Conservation (phyloP, 768 basidiomycete species). For the Tephrocybe rancida region DNA sequence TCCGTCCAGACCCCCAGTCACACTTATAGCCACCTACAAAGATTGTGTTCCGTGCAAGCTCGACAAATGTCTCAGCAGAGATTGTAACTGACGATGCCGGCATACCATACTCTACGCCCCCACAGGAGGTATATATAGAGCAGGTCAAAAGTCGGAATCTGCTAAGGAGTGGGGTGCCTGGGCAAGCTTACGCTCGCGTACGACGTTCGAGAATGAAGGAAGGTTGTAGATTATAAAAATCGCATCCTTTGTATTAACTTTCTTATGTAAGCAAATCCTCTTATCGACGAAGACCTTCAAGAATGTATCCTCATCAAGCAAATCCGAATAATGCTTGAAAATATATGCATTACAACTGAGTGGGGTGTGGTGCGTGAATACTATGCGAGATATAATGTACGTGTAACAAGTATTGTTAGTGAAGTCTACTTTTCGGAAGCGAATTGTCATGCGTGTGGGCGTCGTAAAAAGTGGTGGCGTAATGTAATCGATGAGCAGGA, state of each 20-base stretch:
- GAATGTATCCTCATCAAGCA: not conserved
- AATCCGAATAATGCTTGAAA: not conserved
- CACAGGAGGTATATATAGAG: not conserved
- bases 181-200: not conserved
- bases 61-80: slow-evolving; percentile 15
- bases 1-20: slow-evolving; percentile 20
- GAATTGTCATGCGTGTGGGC: slow-evolving; percentile 17
- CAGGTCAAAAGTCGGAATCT: slow-evolving; percentile 9
- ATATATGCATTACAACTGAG: slow-evolving; percentile 15
- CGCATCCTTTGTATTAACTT: not conserved
- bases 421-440: slow-evolving; percentile 16
- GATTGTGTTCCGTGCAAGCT: slow-evolving; percentile 16
- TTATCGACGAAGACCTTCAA: too few species aligned
- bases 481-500: slow-evolving; percentile 2
- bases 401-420: slow-evolving; percentile 7
- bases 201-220: not conserved
- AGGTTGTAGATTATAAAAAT: not conserved
- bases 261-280: slow-evolving; percentile 3
- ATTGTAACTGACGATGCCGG: slow-evolving; percentile 14
- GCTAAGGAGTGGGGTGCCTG: slow-evolving; percentile 11
- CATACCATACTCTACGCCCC: slow-evolving; percentile 18
- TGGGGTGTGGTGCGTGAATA: slow-evolving; percentile 10
- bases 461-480: slow-evolving; percentile 13
- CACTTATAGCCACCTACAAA: slow-evolving; percentile 15
- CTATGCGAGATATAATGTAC: slow-evolving; percentile 13